phyloP scores from a whole-genome alignment of 306 rosid genomes.

The Medicago lupulina region DNA sequence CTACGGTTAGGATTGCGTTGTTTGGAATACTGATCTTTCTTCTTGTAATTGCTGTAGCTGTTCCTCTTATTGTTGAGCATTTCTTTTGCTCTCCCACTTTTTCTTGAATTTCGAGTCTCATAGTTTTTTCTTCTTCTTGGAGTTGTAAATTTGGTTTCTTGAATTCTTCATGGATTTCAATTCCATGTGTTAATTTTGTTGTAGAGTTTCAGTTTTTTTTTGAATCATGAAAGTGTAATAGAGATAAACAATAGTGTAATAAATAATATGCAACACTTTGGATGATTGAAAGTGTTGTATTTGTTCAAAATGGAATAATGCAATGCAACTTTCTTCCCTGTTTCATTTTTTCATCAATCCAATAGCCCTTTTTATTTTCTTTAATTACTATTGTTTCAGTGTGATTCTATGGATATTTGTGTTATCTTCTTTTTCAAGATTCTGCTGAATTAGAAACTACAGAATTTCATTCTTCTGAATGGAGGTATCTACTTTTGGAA shows the following conservation, averaged over 20 bases:
- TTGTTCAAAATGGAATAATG: background rate
- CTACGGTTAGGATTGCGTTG: conserved; percentile 23
- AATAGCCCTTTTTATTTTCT: background rate
- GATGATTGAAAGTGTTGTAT: background rate
- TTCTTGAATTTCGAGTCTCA: background rate
- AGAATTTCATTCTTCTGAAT: too few relatives aligned
- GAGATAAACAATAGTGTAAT: background rate
- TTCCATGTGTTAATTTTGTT: conserved; percentile 1
- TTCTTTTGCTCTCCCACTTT: conserved; percentile 34
- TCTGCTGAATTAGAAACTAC: background rate
- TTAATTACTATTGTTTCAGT: background rate
- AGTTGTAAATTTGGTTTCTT: conserved; percentile 18
- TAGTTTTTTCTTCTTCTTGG: background rate
- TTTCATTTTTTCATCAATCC: background rate
- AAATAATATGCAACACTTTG: background rate
- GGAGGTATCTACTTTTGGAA: background rate
- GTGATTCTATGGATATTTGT: background rate
- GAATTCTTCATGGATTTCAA: conserved; percentile 16
- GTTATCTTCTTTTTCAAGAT: too few relatives aligned
- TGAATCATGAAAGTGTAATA: conserved; percentile 7
- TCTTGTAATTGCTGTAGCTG: conserved; percentile 29
- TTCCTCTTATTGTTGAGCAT: conserved; percentile 35
- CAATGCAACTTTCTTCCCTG: background rate
- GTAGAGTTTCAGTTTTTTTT: background rate
- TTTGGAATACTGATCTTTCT: conserved; percentile 25